Base-by-base conservation (phyloP, 1,284 basidiomycete species). In the Cutaneotrichosporon sp. region DNA sequence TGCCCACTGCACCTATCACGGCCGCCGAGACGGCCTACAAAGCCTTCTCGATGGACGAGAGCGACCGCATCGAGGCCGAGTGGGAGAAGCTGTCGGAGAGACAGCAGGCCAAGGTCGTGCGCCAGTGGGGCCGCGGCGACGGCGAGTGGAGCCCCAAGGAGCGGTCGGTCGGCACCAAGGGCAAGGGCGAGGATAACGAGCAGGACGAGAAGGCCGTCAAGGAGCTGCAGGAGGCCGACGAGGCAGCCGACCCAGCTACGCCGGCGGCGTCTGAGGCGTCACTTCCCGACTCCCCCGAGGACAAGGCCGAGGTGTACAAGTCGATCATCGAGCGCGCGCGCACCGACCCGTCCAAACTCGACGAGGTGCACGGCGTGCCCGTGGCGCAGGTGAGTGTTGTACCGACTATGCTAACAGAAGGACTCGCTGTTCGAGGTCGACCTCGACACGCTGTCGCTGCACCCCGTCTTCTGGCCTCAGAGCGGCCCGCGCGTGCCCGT, bases 381-480 rank as follows among this genome's bases (percentile, higher is more conserved):
- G 79, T 81, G 18, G 69, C 67, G 29, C 79, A 80, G 67, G 79
- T 80, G 58, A 67, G 77, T 67, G 3, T 0, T 18, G 0, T 18
- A 7, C 18, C 25, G 13, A 9, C 8, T 1, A 3, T 3, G 27
- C 56, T 68, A 31, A 65, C 36, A 5, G 2, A 66, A 81, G 80
- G 80, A 81, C 67, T 78, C 76, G 9, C 67, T 81, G 13, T 81
- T 81, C 55, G 80, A 81, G 58, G 80, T 81, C 22, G 70, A 72
- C 13, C 67, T 76, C 29, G 58, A 65, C 4, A 73, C 69, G 2
- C 60, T 73, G 13, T 74, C 82, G 58, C 72, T 84, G 10, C 77
- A 78, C 56, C 83, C 84, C 0, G 83, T 84, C 25, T 84, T 83
- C 69, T 85, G 84, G 84, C 78, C 77, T 27, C 77, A 82, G 63